Percentiles rank a stretch among this genome's conserved stretches.
phyloP scores from a whole-genome alignment of 257 asterid species.

The Dorcoceras hygrometricum region DNA sequence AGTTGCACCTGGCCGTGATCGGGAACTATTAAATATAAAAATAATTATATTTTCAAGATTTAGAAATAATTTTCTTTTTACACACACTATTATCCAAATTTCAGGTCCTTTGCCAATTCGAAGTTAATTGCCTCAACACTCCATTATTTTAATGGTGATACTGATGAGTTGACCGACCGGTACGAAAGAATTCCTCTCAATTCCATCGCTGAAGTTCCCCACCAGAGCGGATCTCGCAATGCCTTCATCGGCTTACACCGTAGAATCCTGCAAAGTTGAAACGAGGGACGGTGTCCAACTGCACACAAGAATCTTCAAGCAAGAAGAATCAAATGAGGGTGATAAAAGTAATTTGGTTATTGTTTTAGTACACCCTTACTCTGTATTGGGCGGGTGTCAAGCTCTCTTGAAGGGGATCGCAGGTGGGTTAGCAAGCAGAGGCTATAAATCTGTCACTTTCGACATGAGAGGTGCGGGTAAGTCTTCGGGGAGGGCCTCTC shows the following conservation, averaged over 20 bases:
- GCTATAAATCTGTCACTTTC: slow-evolving; percentile 50
- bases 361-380: slow-evolving; percentile 58
- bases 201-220: background rate
- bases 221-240: slow-evolving; percentile 5
- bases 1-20: too few species aligned
- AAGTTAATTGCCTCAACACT: too few species aligned
- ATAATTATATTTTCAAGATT: too few species aligned
- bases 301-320: slow-evolving; percentile 37
- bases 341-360: slow-evolving; percentile 21
- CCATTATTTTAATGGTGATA: too few species aligned
- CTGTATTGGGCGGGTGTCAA: slow-evolving; percentile 49
- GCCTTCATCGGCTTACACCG: slow-evolving; percentile 10
- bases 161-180: too few species aligned
- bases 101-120: too few species aligned
- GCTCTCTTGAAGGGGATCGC: slow-evolving; percentile 44
- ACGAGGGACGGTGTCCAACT: slow-evolving; percentile 46
- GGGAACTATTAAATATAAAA: too few species aligned
- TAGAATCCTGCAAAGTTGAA: slow-evolving; percentile 43
- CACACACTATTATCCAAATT: too few species aligned
- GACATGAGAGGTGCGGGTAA: slow-evolving; percentile 59
- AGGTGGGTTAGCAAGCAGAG: slow-evolving; percentile 40
- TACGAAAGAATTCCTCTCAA: background rate
- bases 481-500: slow-evolving; percentile 44
- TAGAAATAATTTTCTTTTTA: too few species aligned
- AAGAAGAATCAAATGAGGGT: slow-evolving; percentile 11